These are phyloP conservation scores for Ligustrum vulgare DNA, from an alignment of 257 asterid species.

Conservation along the genomic window DNA sequence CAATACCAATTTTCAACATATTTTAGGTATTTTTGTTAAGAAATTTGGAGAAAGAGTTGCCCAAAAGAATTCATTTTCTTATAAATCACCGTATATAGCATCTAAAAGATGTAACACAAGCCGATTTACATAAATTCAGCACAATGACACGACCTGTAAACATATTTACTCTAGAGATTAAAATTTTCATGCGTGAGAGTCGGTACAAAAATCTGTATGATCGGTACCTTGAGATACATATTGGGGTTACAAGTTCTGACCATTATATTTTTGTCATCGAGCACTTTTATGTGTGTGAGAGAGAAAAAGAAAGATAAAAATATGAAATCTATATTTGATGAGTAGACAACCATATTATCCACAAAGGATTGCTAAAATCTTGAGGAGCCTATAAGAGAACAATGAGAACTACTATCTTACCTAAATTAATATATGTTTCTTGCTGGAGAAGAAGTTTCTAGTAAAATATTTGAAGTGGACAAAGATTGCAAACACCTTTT, in stretches of 20 bases:
- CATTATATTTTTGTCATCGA: not conserved
- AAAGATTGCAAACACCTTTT: conserved; percentile 32
- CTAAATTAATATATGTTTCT: not conserved
- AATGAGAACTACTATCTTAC: conserved; percentile 25
- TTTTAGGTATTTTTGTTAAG: not conserved
- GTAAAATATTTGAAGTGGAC: conserved; percentile 28
- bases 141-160: not conserved
- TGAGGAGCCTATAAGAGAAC: conserved; percentile 43
- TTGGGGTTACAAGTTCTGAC: not conserved
- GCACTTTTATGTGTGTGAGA: not conserved
- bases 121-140: not conserved
- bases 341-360: conserved; percentile 54
- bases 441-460: too few species aligned
- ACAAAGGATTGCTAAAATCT: conserved; percentile 47
- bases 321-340: conserved; percentile 23
- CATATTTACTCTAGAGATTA: not conserved
- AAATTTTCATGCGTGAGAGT: not conserved
- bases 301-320: too few species aligned
- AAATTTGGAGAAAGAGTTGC: too few species aligned
- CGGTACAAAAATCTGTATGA: not conserved
- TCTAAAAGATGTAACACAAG: not conserved
- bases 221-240: not conserved
- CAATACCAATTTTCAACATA: too few species aligned
- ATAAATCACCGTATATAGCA: too few species aligned
- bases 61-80: too few species aligned